Evolutionary conservation across 176 grass and related monocot species (phyloP), one percentile per base, ranked within the genome.

Genomic region (Oryza glaberrima): DNA sequence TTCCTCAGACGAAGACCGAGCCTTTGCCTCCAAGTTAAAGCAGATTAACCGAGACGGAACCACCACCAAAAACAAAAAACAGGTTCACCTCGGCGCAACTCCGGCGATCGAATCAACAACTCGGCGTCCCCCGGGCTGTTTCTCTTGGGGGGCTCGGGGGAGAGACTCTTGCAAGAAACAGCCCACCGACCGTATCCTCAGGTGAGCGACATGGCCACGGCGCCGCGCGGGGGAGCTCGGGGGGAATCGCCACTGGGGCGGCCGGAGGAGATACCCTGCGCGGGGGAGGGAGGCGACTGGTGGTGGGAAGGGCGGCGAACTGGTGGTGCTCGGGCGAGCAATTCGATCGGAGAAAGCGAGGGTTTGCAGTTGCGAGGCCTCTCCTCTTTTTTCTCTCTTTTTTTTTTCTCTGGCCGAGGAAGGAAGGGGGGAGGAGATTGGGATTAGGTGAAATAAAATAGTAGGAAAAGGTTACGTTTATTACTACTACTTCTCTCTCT

Each of bases 331-430:
- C 32, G 15, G n/a, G 77, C 15, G 71, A 76, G 84, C 70, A 87
- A 90, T 81, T 91, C 85, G 85, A 91, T 84, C 81, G 85, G 85
- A 80, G 89, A 84, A 75, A 91, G 85, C 81, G 81, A 91, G 89
- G 89, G 76, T 75, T 87, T 65, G 75, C 80, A 7, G 72, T 20
- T 79, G 72, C 58, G 67, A 65, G 77, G 65, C 45, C 52, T 35
- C 36, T 35, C 36, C 68, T 72, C 40, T 46, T 67, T 20, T 46
- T 67, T 20, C 10, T 41, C 10, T 41, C 22, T 58, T 72, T 49
- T 46, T 67, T 20, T 15, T 41, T 13, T 61, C 3, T 34, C 14
- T n/a, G 76, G 74, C 45, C 25, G 41, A 22, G 16, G 43, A 19
- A 40, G 6, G 38, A 40, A 40, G 35, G 36, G 36, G 8, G 1